Evolutionary conservation across 2,329 filamentous ascomycete genomes (phyloP), one percentile per base, ranked within the genome.

Genomic region (Monilinia vaccinii-corymbosi): DNA sequence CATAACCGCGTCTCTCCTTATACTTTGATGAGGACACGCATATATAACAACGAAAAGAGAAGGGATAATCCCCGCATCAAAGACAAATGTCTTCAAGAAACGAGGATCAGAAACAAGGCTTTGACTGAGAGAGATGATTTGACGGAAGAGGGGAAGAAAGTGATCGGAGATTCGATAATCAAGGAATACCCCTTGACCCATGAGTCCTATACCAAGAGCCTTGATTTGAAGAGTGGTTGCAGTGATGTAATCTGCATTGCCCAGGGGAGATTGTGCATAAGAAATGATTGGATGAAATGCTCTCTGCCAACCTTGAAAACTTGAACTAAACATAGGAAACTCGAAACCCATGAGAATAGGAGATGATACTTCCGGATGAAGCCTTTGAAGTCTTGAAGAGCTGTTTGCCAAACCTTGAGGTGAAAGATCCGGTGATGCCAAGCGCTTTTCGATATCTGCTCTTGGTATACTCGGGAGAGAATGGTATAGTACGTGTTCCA

Each of bases 41-140:
- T 60, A 60, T n/a, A 65, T 44, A 8, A 61, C 63, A 40, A 66
- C 62, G 31, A 63, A 67, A 18, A 68, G 44, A 45, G 58, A 58
- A 23, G 66, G 64, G 3, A 68, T 58, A 44, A 67, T 61, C 11
- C 66, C 65, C 50, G 63, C 61, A 55, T 67, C 64, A 31, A 64
- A 66, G n/a, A 66, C 63, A 48, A 68, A 68, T 16, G 57, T 58
- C 56, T 62, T 65, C 36, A 49, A 56, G 21, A 67, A 67, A 14
- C 50, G 58, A 5, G 55, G 56, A 44, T 66, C 48, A 18, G 40
- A 40, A 23, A 62, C 47, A 11, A 67, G 51, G 1, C 53, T 44
- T 25, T 60, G 60, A 42, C 47, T 44, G 21, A 67, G 50, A 25
- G 56, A 49, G 7, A 67, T 42, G 23, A 67, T 62, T 56, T 68